Conservation (phyloP, 148 eudicot species). For the Silene uniflora region DNA sequence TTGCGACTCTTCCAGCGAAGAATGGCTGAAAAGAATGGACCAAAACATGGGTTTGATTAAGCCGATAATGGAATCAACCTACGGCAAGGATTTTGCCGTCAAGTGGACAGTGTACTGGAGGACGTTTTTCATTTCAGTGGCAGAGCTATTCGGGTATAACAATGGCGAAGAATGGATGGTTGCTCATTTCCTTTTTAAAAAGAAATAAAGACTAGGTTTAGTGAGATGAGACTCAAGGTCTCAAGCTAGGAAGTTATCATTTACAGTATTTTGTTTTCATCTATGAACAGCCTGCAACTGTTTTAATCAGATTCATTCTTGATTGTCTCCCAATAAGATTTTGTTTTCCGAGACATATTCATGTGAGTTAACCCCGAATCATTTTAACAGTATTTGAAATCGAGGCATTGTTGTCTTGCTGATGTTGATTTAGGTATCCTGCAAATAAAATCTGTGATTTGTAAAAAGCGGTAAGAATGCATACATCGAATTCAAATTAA, state of each 20-base stretch:
- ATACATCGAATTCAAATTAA: too few species aligned
- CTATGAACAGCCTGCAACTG: background rate
- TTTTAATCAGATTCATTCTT: background rate
- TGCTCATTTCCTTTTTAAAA: conserved; percentile 73
- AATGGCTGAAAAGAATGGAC: conserved; percentile 94
- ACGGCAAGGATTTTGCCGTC: conserved; percentile 73
- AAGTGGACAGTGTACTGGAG: conserved; percentile 96
- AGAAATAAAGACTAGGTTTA: conserved; percentile 34
- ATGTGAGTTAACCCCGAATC: too few species aligned
- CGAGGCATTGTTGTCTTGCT: too few species aligned
- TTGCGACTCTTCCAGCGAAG: conserved; percentile 52
- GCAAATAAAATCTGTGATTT: too few species aligned
- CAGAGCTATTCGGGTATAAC: conserved; percentile 81
- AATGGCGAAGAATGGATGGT: conserved; percentile 99
- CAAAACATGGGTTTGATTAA: conserved; percentile 43
- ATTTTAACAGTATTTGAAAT: too few species aligned
- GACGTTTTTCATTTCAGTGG: conserved; percentile 87
- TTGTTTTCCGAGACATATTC: background rate
- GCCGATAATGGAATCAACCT: conserved; percentile 90
- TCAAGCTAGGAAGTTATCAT: background rate
- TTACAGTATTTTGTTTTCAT: background rate
- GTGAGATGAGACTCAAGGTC: background rate
- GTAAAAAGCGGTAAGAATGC: too few species aligned
- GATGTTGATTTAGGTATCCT: too few species aligned
- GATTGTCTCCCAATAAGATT: background rate